phyloP scores from a whole-genome alignment of 208 protist species.

The Naegleria gruberi region DNA sequence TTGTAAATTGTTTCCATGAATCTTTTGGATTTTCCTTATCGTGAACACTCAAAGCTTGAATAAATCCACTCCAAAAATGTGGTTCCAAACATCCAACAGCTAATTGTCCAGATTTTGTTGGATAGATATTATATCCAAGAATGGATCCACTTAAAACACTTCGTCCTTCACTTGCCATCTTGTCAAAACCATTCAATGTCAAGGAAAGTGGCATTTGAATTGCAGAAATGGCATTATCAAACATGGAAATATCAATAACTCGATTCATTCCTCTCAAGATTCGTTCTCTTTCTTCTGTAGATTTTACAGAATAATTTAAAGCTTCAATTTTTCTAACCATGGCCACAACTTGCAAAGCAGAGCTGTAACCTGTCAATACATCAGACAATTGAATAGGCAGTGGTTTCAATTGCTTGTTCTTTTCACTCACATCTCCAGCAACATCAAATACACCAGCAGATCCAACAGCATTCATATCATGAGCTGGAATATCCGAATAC shows the following conservation, averaged over 20 bases:
- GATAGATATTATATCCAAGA: conserved; percentile 11
- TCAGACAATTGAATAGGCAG: background rate
- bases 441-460: background rate
- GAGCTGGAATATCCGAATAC: background rate
- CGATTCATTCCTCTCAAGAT: background rate
- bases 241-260: conserved; percentile 7
- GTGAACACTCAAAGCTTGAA: background rate
- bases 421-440: background rate
- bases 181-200: background rate
- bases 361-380: background rate
- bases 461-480: background rate
- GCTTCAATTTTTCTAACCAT: background rate
- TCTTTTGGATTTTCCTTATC: background rate
- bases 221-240: background rate
- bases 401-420: background rate
- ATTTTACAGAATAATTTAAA: background rate
- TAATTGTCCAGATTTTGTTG: background rate
- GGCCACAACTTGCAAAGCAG: background rate
- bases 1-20: background rate
- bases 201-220: background rate
- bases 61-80: conserved; percentile 6
- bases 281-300: background rate
- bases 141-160: background rate
- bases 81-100: conserved; percentile 12
- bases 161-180: no score